A percentile compares a stretch with the other conserved stretches of the same genome.
phyloP scores from a whole-genome alignment of 1,284 basidiomycete genomes.

The Wolfiporia cocos region DNA sequence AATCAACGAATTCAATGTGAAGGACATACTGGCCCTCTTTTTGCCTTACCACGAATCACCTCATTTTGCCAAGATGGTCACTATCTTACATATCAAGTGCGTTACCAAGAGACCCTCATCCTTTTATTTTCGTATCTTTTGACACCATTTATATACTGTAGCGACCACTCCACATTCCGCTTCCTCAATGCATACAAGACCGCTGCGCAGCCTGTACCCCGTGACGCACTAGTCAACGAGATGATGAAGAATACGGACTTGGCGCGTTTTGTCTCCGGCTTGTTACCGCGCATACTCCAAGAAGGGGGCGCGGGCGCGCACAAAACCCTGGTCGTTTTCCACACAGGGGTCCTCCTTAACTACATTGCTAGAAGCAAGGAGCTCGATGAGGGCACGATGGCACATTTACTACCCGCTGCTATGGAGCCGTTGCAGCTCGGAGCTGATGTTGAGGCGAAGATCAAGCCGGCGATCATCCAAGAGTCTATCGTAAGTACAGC shows the following conservation, averaged over 20 bases:
- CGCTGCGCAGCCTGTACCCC: conserved; percentile 65
- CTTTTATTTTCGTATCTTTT: conserved; percentile 2
- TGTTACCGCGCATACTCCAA: conserved; percentile 58
- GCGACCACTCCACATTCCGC: conserved; percentile 48
- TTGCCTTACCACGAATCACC: conserved; percentile 94
- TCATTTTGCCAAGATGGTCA: conserved; percentile 92
- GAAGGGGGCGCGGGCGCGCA: conserved; percentile 44
- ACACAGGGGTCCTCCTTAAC: conserved; percentile 77
- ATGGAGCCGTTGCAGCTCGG: conserved; percentile 46
- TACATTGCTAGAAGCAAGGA: conserved; percentile 56
- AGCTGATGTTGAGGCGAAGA: conserved; percentile 10
- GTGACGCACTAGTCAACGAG: conserved; percentile 63
- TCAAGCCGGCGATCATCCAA: conserved; percentile 25
- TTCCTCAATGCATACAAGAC: conserved; percentile 76
- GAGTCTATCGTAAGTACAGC: conserved; percentile 53
- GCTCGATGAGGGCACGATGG: conserved; percentile 59
- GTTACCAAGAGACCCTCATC: conserved; percentile 23
- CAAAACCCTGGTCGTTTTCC: conserved; percentile 80
- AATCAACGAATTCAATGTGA: conserved; percentile 90
- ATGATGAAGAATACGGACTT: conserved; percentile 69
- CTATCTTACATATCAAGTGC: conserved; percentile 76
- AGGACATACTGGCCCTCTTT: conserved; percentile 77
- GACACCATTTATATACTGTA: neutral
- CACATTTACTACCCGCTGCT: conserved; percentile 55
- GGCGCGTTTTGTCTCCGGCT: conserved; percentile 61